Evolutionary conservation across 345 rosid species (phyloP).

Genomic region (Murraya paniculata): DNA sequence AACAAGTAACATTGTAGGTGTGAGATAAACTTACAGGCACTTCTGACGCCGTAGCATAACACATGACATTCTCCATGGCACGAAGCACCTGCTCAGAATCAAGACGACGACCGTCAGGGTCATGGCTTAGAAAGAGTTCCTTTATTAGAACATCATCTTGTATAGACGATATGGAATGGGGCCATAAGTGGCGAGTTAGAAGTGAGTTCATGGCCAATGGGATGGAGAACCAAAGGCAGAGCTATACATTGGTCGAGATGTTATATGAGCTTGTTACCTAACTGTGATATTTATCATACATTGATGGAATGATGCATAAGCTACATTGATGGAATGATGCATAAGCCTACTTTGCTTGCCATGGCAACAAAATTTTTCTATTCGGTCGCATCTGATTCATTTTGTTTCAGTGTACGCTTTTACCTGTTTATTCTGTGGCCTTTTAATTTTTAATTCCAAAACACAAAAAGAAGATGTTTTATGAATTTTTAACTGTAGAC

Average conservation of each 20-base stretch:
- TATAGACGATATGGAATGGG: not conserved
- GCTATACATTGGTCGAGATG: not conserved
- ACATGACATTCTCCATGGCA: constrained; percentile 55
- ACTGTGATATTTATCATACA: not conserved
- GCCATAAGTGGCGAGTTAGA: not conserved
- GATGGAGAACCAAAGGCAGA: not conserved
- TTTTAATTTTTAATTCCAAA: constrained; percentile 1
- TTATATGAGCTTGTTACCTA: not conserved
- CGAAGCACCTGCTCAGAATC: constrained; percentile 59
- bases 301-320: not conserved
- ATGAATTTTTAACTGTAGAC: not conserved
- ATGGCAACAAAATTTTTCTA: not conserved
- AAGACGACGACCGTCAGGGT: constrained; percentile 65
- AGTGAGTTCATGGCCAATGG: constrained; percentile 26
- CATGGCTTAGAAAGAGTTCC: constrained; percentile 62
- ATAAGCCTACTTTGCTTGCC: not conserved
- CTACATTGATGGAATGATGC: too few relatives aligned
- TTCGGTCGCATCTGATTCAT: constrained; percentile 1
- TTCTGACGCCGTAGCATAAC: constrained; percentile 34
- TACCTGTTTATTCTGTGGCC: not conserved
- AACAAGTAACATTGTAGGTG: not conserved
- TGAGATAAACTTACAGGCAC: constrained; percentile 19
- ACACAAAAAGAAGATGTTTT: constrained; percentile 21
- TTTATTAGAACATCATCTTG: constrained; percentile 52
- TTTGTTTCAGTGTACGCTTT: not conserved